Conservation (phyloP, 495 filamentous ascomycete genomes). For the Ascobolus immersus region DNA sequence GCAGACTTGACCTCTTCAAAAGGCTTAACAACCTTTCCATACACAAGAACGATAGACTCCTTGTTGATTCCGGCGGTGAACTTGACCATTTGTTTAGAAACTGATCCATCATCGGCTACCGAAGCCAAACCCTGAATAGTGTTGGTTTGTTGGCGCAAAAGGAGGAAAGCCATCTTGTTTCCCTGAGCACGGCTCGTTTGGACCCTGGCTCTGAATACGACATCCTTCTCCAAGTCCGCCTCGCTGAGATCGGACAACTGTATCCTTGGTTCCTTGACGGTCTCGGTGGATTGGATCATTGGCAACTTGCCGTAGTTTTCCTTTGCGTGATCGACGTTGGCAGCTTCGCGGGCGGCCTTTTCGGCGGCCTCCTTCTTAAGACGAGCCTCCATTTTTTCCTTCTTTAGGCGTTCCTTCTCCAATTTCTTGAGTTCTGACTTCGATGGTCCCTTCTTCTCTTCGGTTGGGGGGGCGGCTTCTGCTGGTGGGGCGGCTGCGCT, state of each 20-base stretch:
- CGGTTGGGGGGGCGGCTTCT: too few species aligned
- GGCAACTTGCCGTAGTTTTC: slow-evolving; percentile 10
- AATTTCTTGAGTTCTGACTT: slow-evolving; percentile 13
- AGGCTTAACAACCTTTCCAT: slow-evolving; percentile 47
- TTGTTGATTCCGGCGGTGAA: slow-evolving; percentile 54
- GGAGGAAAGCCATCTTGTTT: slow-evolving; percentile 77
- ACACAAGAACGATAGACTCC: slow-evolving; percentile 58
- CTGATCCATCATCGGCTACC: slow-evolving; percentile 25
- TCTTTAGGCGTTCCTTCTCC: slow-evolving; percentile 14
- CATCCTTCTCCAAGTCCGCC: slow-evolving; percentile 31
- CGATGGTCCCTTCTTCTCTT: slow-evolving; percentile 12
- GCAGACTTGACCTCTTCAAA: slow-evolving; percentile 55
- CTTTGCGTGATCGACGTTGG: slow-evolving; percentile 12
- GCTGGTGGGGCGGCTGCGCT: too few species aligned
- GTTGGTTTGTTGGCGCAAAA: slow-evolving; percentile 56
- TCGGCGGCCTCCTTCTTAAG: slow-evolving; percentile 7
- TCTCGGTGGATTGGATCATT: slow-evolving; percentile 15
- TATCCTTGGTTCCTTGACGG: slow-evolving; percentile 8
- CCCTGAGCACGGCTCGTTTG: slow-evolving; percentile 73
- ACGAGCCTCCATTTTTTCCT: slow-evolving; percentile 10
- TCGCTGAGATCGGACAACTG: slow-evolving; percentile 7
- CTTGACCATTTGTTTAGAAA: slow-evolving; percentile 65
- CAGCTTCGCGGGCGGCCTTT: slow-evolving; percentile 14
- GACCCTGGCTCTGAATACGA: slow-evolving; percentile 58
- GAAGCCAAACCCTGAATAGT: slow-evolving; percentile 52